Evolutionary conservation across 2,329 filamentous ascomycete genomes (phyloP), one percentile per base, ranked within the genome.

Genomic region (Orbilia javanica): DNA sequence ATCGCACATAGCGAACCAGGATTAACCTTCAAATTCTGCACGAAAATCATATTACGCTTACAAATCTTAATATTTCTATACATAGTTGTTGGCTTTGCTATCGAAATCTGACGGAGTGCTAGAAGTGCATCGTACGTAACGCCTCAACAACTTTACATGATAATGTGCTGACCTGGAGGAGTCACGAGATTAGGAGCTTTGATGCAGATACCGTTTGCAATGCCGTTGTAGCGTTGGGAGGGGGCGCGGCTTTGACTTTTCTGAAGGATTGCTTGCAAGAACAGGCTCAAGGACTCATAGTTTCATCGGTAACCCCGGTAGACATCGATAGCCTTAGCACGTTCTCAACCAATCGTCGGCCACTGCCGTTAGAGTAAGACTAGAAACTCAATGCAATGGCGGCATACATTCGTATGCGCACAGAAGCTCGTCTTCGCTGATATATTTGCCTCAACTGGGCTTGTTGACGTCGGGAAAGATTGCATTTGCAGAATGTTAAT

Each of bases 181-280:
- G 73, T 70, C 73, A 77, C 73, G 73, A 77, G 73, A 70, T 65
- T 52, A 36, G 50, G 66, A 66, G 66, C 73, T 77, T 77, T 77
- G 73, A 77, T 66, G 25, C 62, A 77, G 44, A 50, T 29, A 34
- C 44, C n/a, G 57, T 39, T 31, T 65, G 36, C 34, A 63, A 34
- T 60, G 53, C 36, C 48, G 53, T 55, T 68, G 22, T 29, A 69
- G 31, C 48, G 34, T 55, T 63, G 60, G 39, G 42, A 44, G 42
- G 42, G 20, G 50, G 20, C 62, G 34, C 62, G 69, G 68, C 25
- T 73, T 75, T 60, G 53, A 46, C 34, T 34, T 39, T n/a, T 64
- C 34, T 20, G 11, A 75, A 76, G 65, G 72, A 64, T 65, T 55
- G 46, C 48, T 53, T 25, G 46, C 10, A n/a, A 53, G 34, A 69